Base-by-base conservation (phyloP, 805 yeast genomes). In the Metschnikowia reukaufii region DNA sequence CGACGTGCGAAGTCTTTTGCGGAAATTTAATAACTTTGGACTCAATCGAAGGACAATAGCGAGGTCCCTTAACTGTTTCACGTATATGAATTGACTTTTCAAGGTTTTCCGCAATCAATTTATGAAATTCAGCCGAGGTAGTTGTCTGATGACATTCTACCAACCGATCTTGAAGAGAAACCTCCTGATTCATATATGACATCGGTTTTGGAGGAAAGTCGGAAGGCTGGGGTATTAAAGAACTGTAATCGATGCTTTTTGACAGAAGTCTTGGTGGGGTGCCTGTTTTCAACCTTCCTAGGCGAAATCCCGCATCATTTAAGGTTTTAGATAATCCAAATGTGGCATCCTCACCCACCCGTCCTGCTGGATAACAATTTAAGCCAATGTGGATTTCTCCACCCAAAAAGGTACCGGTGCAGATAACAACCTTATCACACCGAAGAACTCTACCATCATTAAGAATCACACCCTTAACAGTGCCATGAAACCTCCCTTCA, bases 21-120 rank as follows among this genome's bases (percentile, higher is more conserved):
- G 88, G 74, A 62, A 94, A 94, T 53, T 89, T 78, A 34, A 86
- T 78, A 23, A 94, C 73, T 61, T 94, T 94, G 5, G 96, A 82
- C 64, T 94, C 99, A 42, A 94, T 82, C 0, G 98, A 92, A 0
- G 99, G 99, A 66, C 99, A 94, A 64, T 94, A 94, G 23, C 99
- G 70, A 2, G 99, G 99, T 0, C 99, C 99, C 57, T 88, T 88
- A 5, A 92, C 96, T 0, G 96, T 86, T 66, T 94, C 98, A 49
- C 91, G 70, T 27, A 94, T 92, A 64, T 94, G 99, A 6, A 94
- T 81, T 4, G 96, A 83, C 58, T 86, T 79, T 61, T 88, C 86
- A 39, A 94, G 71, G 60, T 94, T 92, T 0, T 73, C 66, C 12
- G 82, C 68, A 17, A 94, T 72, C 33, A 88, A 67, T 1, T 83